Base-by-base conservation (phyloP, 495 filamentous ascomycete genomes). In the Talaromyces borbonicus region DNA sequence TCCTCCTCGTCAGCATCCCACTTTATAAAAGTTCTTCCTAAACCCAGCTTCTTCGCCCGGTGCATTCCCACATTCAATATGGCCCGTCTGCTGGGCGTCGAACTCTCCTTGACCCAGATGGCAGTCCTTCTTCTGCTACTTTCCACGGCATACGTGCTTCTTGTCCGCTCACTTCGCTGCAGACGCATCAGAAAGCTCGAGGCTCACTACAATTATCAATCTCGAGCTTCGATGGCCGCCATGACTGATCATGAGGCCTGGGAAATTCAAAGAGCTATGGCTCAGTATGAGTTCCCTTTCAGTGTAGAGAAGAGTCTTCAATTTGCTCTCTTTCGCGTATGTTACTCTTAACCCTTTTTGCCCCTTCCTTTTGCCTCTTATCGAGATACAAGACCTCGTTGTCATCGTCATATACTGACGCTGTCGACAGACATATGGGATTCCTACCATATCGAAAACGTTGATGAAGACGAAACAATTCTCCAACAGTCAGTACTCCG, bases 201-300 rank as follows among this genome's bases (percentile, higher is more conserved):
- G 5, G 54, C 55, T 38, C 64, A 67, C 41, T 72, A 74, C 47
- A 58, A 64, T 14, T 83, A 73, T 45, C 57, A 65, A 2, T 75
- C 70, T 15, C 71, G 78, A 1, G 60, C 70, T 19, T 74, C 77
- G 7, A 61, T 83, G 47, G 59, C 73, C 18, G 55, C 55, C n/a
- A 85, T 84, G 80, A 84, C 79, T 12, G 67, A 73, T 47, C 64
- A 75, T 25, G 71, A 83, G 19, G 79, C 80, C 1, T 79, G 67
- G 47, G 52, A 66, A 22, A 80, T 84, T 46, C 70, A 80, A 20
- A 57, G 65, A 30, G 52, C 56, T 8, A 24, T 82, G 5, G 51
- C 58, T 1, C 51, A 71, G 38, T 63, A 71, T 20, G 79, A 84
- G 53, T 79, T 81, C 44, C 80, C 81, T 0, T 70, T 73, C 20